Conservation (phyloP, 805 yeast genomes). For the Candida morakotiae region DNA sequence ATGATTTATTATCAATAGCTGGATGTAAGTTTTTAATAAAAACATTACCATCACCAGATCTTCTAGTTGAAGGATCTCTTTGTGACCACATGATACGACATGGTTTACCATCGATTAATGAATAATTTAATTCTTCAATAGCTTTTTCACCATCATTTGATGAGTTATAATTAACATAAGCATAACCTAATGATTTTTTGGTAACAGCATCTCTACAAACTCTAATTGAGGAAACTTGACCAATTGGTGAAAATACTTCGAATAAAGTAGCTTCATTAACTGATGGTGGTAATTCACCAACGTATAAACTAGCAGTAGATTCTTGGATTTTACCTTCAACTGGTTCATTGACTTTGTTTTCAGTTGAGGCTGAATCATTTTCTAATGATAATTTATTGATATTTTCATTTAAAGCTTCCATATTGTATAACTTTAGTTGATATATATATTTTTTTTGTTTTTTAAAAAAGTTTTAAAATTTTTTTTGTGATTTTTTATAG, state of each 20-base stretch:
- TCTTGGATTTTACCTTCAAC: slow-evolving; percentile 41
- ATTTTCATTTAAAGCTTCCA: slow-evolving; percentile 21
- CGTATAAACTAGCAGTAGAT: slow-evolving; percentile 83
- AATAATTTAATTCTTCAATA: slow-evolving; percentile 91
- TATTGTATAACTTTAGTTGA: slow-evolving; percentile 40
- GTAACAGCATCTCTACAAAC: slow-evolving; percentile 98
- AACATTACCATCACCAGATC: slow-evolving; percentile 93
- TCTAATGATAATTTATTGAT: slow-evolving; percentile 25
- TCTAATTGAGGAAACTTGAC: slow-evolving; percentile 94
- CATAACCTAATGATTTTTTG: slow-evolving; percentile 95
- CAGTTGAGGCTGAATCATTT: slow-evolving; percentile 15
- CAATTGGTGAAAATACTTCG: slow-evolving; percentile 91
- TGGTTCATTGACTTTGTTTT: slow-evolving; percentile 27
- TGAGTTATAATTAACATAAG: slow-evolving; percentile 93
- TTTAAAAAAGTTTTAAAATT: slow-evolving; percentile 8
- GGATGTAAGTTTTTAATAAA: slow-evolving; percentile 98
- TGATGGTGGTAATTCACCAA: slow-evolving; percentile 91
- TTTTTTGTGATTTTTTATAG: slow-evolving; percentile 7
- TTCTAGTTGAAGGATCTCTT: slow-evolving; percentile 95
- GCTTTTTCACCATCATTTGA: slow-evolving; percentile 90
- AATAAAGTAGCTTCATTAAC: slow-evolving; percentile 93
- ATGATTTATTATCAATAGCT: slow-evolving; percentile 96
- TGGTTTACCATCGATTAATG: slow-evolving; percentile 89
- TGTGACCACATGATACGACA: slow-evolving; percentile 99
- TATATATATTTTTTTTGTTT: slow-evolving; percentile 7